A percentile compares a stretch with the other conserved stretches of the same genome.
phyloP scores from a whole-genome alignment of 2,329 filamentous ascomycete species.

The Calonectria hongkongensis region DNA sequence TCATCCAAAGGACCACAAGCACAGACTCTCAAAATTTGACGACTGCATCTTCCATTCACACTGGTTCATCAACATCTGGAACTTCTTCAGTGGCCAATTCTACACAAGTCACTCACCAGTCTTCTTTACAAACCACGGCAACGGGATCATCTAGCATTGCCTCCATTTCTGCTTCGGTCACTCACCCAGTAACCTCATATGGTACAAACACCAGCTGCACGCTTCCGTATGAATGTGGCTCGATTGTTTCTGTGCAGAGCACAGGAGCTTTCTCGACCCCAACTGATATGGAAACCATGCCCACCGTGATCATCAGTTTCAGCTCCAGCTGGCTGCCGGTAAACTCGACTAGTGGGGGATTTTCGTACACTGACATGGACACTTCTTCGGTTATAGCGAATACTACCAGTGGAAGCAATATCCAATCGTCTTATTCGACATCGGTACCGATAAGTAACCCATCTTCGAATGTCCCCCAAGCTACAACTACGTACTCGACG shows the following conservation, averaged over 20 bases:
- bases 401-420: not conserved
- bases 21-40: constrained; percentile 11
- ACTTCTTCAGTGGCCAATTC: not conserved
- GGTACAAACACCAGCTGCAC: constrained; percentile 32
- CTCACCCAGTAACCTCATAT: constrained; percentile 31
- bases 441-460: not conserved
- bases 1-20: not conserved
- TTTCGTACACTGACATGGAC: not conserved
- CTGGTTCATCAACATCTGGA: not conserved
- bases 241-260: constrained; percentile 17
- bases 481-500: not conserved
- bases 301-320: constrained; percentile 41
- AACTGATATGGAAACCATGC: constrained; percentile 50
- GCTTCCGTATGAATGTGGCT: constrained; percentile 43
- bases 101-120: not conserved
- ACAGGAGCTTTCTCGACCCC: constrained; percentile 27
- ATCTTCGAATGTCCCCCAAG: not conserved
- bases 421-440: not conserved
- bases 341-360: constrained; percentile 32
- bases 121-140: not conserved
- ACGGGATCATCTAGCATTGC: not conserved
- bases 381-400: not conserved
- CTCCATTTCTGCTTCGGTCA: not conserved
- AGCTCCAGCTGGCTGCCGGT: constrained; percentile 44
- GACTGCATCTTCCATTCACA: not conserved